These are phyloP conservation scores for Wickerhamomyces canadensis DNA, from an alignment of 805 yeast genomes.

Conservation along the genomic window DNA sequence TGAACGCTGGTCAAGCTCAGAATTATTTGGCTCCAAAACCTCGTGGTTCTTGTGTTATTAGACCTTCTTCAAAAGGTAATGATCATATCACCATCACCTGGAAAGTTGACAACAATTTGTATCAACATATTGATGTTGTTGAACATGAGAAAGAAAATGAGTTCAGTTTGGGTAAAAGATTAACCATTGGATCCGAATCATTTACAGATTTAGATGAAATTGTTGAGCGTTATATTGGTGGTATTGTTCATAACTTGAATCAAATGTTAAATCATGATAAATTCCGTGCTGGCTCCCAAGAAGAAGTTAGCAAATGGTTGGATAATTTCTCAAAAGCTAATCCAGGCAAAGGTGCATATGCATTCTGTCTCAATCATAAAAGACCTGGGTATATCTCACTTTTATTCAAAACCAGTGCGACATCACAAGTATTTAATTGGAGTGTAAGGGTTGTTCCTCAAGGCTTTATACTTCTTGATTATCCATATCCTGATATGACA, in stretches of 20 bases:
- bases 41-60: constrained; percentile 87
- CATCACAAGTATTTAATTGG: constrained; percentile 72
- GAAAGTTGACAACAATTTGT: constrained; percentile 88
- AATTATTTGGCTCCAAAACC: constrained; percentile 82
- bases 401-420: constrained; percentile 75
- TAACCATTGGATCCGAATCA: constrained; percentile 61
- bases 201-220: constrained; percentile 92
- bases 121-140: constrained; percentile 84
- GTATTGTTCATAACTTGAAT: constrained; percentile 75
- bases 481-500: constrained; percentile 84
- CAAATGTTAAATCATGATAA: constrained; percentile 85
- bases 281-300: constrained; percentile 72
- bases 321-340: constrained; percentile 87
- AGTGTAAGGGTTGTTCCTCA: constrained; percentile 85
- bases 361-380: constrained; percentile 84
- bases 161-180: constrained; percentile 47
- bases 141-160: constrained; percentile 70
- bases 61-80: constrained; percentile 90
- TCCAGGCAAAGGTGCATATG: constrained; percentile 84
- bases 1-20: constrained; percentile 85
- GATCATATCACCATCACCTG: constrained; percentile 91
- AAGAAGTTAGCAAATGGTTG: constrained; percentile 82
- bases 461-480: constrained; percentile 76
- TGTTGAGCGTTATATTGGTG: constrained; percentile 79
- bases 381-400: constrained; percentile 92